Percentiles rank a stretch among this genome's conserved stretches.
phyloP scores from a whole-genome alignment of 1,284 basidiomycete genomes.

The Crucibulum cyathiforme region DNA sequence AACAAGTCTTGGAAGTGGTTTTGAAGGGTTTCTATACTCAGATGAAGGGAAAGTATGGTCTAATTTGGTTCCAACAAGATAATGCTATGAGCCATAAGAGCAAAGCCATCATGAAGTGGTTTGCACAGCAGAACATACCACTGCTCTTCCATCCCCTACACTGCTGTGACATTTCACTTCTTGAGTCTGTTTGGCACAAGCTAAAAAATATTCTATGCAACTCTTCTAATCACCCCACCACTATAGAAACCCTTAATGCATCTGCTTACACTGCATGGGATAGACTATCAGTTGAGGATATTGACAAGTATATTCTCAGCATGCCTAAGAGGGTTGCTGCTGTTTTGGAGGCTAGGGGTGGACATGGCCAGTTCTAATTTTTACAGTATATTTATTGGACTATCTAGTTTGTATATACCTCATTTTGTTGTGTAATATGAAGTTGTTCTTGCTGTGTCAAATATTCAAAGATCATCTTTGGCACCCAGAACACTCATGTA shows the following conservation, averaged over 20 bases:
- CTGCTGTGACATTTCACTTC: slow-evolving; percentile 24
- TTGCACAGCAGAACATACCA: slow-evolving; percentile 8
- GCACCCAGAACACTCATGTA: too few species aligned
- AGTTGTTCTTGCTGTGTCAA: too few species aligned
- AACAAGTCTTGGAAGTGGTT: slow-evolving; percentile 11
- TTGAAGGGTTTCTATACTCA: slow-evolving; percentile 11
- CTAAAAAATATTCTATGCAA: slow-evolving; percentile 21
- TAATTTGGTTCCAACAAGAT: slow-evolving; percentile 15
- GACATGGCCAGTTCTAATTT: slow-evolving; percentile 8
- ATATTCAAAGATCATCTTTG: too few species aligned
- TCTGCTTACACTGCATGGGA: slow-evolving; percentile 25
- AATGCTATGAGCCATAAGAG: slow-evolving; percentile 8
- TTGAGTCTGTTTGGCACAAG: slow-evolving; percentile 26
- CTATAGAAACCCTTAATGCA: slow-evolving; percentile 19
- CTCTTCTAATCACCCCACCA: slow-evolving; percentile 9
- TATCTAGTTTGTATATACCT: too few species aligned
- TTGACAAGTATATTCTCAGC: slow-evolving; percentile 23
- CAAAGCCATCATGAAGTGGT: slow-evolving; percentile 14
- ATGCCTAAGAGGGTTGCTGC: slow-evolving; percentile 28
- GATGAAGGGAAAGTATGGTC: slow-evolving; percentile 4
- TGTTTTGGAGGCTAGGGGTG: slow-evolving; percentile 18
- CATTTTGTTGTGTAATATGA: too few species aligned
- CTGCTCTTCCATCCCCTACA: slow-evolving; percentile 13
- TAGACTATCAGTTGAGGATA: slow-evolving; percentile 14
- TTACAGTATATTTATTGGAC: too few species aligned